Conservation (phyloP, 768 basidiomycete genomes). For the Lactifluus echinatus region DNA sequence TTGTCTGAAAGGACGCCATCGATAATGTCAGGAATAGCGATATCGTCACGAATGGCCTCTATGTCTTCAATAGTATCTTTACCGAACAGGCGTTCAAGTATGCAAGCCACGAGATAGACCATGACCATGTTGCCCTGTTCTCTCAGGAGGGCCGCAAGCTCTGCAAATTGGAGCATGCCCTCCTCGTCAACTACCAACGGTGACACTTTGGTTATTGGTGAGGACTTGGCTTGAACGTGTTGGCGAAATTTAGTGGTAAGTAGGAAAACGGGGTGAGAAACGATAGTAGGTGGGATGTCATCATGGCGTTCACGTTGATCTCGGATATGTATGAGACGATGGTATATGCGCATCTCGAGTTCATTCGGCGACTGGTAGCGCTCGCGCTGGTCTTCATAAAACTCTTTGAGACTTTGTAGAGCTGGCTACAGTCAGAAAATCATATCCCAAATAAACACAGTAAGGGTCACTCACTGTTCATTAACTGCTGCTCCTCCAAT, state of each 20-base stretch:
- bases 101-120: conserved; percentile 84
- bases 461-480: conserved; percentile 66
- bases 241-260: conserved; percentile 74
- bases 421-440: conserved; percentile 39
- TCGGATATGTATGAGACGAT: conserved; percentile 84
- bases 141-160: conserved; percentile 53
- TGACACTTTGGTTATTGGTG: conserved; percentile 63
- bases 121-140: conserved; percentile 58
- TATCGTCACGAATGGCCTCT: conserved; percentile 49
- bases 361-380: conserved; percentile 70
- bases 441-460: conserved; percentile 2
- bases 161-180: conserved; percentile 59
- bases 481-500: conserved; percentile 82
- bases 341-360: conserved; percentile 94
- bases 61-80: conserved; percentile 72
- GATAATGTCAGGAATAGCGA: conserved; percentile 55
- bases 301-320: conserved; percentile 73
- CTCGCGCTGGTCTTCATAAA: conserved; percentile 74
- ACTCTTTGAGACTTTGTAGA: conserved; percentile 85
- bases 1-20: conserved; percentile 41
- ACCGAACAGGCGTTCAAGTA: conserved; percentile 81
- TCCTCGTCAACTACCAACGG: conserved; percentile 51
- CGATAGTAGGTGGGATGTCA: conserved; percentile 59
- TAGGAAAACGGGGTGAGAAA: conserved; percentile 67
- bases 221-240: conserved; percentile 72